phyloP scores from a whole-genome alignment of 441 rosid genomes.

The Pelargonium citronellum region DNA sequence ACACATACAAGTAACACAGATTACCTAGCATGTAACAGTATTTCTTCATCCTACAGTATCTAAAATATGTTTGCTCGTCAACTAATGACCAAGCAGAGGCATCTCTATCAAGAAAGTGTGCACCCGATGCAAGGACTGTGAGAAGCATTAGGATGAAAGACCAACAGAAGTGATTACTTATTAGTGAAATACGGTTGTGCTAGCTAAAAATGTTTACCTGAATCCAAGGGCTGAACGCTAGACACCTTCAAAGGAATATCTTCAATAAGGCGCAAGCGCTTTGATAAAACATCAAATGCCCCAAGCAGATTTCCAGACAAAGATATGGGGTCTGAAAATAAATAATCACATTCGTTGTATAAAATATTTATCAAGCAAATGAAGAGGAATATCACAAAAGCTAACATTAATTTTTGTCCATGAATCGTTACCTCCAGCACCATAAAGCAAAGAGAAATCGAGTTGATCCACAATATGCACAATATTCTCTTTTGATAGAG shows the following conservation, averaged over 20 bases:
- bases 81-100: not conserved
- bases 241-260: constrained; percentile 79
- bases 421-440: constrained; percentile 48
- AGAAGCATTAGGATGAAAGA: not conserved
- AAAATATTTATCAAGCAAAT: not conserved
- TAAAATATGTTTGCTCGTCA: not conserved
- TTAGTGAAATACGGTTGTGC: not conserved
- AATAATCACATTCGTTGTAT: constrained; percentile 11
- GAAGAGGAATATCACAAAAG: not conserved
- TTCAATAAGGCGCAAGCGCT: constrained; percentile 57
- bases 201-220: constrained; percentile 43
- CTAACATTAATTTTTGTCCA: constrained; percentile 12
- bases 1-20: not conserved
- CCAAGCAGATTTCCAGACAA: constrained; percentile 49
- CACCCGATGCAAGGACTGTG: not conserved
- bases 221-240: constrained; percentile 74
- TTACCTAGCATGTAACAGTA: not conserved
- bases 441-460: constrained; percentile 71
- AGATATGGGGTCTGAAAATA: constrained; percentile 58
- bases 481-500: constrained; percentile 45
- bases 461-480: constrained; percentile 77
- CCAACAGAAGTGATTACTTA: not conserved
- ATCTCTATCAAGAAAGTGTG: not conserved
- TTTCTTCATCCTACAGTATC: no score
- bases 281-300: constrained; percentile 65